Percentiles rank a stretch among this genome's conserved stretches.
Conservation (phyloP, 352 stramenopile genomes). For the Aphanomyces invadans region DNA sequence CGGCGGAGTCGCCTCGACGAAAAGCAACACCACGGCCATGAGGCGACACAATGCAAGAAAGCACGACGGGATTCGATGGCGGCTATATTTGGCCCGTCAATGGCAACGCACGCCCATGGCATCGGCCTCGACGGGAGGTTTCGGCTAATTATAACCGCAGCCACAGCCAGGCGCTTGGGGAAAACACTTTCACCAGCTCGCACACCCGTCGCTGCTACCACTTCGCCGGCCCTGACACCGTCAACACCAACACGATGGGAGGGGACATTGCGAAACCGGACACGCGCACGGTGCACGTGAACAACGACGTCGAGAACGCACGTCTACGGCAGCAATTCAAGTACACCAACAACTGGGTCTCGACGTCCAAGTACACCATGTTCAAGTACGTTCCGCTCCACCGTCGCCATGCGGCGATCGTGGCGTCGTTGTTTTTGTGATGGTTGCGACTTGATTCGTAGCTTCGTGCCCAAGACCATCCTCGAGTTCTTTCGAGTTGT, state of each 20-base stretch:
- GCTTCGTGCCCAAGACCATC: slow-evolving; percentile 90
- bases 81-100: neutral
- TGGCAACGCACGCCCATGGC: neutral
- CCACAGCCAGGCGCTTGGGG: neutral
- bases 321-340: slow-evolving; percentile 32
- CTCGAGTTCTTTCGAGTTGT: slow-evolving; percentile 92
- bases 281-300: slow-evolving; percentile 40
- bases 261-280: neutral
- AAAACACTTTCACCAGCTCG: neutral
- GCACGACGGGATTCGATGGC: no score
- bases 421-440: slow-evolving; percentile 7
- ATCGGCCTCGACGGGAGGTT: neutral
- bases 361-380: slow-evolving; percentile 90
- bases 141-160: neutral
- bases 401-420: neutral
- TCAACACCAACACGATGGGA: neutral
- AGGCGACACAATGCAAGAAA: no score
- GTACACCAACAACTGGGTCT: slow-evolving; percentile 69
- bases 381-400: slow-evolving; percentile 29
- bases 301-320: slow-evolving; percentile 59
- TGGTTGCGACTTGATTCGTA: no score
- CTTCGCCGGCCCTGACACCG: neutral
- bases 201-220: neutral
- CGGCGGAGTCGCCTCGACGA: no score
- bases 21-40: no score